These are phyloP conservation scores for Glarea lozoyensis DNA, from an alignment of 495 filamentous ascomycete genomes.

Conservation along the genomic window DNA sequence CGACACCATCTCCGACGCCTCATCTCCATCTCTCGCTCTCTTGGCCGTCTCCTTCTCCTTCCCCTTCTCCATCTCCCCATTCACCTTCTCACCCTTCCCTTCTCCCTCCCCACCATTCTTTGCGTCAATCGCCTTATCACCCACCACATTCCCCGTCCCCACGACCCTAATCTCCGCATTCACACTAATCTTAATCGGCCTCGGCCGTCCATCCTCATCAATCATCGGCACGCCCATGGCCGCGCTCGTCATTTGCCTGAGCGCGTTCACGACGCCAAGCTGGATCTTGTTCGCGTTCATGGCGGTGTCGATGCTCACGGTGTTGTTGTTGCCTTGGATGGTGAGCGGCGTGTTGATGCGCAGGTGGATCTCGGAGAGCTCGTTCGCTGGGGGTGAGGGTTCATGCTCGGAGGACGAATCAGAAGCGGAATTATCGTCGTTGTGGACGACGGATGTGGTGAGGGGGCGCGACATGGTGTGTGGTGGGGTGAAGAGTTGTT, in stretches of 20 bases:
- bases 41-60: background rate
- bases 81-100: background rate
- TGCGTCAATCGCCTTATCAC: slow-evolving; percentile 3
- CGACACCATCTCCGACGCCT: background rate
- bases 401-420: slow-evolving; percentile 1
- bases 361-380: slow-evolving; percentile 14
- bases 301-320: slow-evolving; percentile 10
- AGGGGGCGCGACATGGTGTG: too few relatives aligned
- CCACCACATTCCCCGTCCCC: slow-evolving; percentile 19
- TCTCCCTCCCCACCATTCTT: background rate
- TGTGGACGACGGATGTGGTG: background rate
- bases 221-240: slow-evolving; percentile 21
- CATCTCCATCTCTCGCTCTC: slow-evolving; percentile 3
- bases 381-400: too few relatives aligned
- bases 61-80: background rate
- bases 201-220: slow-evolving; percentile 20
- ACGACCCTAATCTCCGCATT: slow-evolving; percentile 16
- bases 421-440: slow-evolving; percentile 1
- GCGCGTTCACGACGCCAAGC: slow-evolving; percentile 11
- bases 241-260: slow-evolving; percentile 14
- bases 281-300: slow-evolving; percentile 9
- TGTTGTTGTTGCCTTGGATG: slow-evolving; percentile 20
- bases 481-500: too few relatives aligned
- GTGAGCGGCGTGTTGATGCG: slow-evolving; percentile 14
- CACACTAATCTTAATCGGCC: slow-evolving; percentile 18